Evolutionary conservation across 768 basidiomycete species (phyloP).

Genomic region (Lactarius sanguifluus): DNA sequence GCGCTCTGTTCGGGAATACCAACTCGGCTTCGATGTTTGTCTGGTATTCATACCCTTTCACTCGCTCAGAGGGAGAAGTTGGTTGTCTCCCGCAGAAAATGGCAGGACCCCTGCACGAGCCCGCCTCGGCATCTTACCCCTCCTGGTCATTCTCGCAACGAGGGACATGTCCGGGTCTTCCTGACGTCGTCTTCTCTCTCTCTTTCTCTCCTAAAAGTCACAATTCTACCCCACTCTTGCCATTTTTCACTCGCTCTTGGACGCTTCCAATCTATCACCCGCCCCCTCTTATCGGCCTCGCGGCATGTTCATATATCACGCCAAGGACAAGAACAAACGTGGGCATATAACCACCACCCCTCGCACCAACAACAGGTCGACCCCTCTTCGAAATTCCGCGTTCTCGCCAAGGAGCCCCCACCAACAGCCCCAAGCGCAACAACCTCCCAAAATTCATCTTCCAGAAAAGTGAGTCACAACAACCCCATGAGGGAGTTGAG

Average conservation of each 20-base stretch:
- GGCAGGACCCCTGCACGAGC: slow-evolving; percentile 21
- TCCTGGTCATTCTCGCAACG: slow-evolving; percentile 9
- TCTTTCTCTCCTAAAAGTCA: slow-evolving; percentile 18
- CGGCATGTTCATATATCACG: slow-evolving; percentile 25
- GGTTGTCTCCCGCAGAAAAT: slow-evolving; percentile 18
- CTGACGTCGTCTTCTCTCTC: slow-evolving; percentile 2
- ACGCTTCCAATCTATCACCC: slow-evolving; percentile 15
- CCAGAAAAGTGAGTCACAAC: slow-evolving; percentile 32
- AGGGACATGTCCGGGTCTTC: neutral
- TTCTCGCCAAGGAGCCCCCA: neutral
- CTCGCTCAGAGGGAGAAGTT: slow-evolving; percentile 17
- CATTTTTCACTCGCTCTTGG: slow-evolving; percentile 13
- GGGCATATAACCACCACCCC: slow-evolving; percentile 4
- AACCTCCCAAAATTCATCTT: slow-evolving; percentile 33
- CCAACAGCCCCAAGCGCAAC: slow-evolving; percentile 16
- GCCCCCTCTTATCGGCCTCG: slow-evolving; percentile 14
- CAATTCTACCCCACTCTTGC: slow-evolving; percentile 6
- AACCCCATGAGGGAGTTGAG: slow-evolving; percentile 15
- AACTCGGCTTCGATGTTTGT: slow-evolving; percentile 20
- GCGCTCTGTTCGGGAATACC: slow-evolving; percentile 12
- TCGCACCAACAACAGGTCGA: slow-evolving; percentile 1
- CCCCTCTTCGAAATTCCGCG: slow-evolving; percentile 4
- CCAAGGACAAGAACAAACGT: slow-evolving; percentile 15
- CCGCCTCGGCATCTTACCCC: slow-evolving; percentile 18
- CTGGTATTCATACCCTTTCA: slow-evolving; percentile 18